Conservation (phyloP, 768 basidiomycete species). For the Tulasnella sp. region DNA sequence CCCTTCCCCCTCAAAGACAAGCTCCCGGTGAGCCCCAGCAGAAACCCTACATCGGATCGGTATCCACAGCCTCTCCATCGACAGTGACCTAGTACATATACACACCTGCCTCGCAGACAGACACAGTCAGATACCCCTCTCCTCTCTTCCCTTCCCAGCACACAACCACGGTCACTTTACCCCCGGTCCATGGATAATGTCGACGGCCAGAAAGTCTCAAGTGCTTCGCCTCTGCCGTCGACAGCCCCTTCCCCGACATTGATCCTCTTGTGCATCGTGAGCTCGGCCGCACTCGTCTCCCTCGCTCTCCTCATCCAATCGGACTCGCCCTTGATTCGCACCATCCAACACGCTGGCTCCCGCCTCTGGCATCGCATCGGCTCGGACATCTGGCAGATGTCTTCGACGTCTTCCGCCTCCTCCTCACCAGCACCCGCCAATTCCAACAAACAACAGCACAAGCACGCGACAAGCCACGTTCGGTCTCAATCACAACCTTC, state of each 20-base stretch:
- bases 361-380: background rate
- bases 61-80: background rate
- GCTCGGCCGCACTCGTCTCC: conserved; percentile 8
- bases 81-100: background rate
- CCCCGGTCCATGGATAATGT: background rate
- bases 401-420: background rate
- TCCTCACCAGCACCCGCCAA: background rate
- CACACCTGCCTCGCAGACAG: background rate
- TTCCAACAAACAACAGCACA: background rate
- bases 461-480: background rate
- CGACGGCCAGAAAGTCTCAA: background rate
- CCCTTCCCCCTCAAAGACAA: background rate
- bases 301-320: conserved; percentile 13
- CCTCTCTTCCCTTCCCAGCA: background rate
- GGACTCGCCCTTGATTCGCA: background rate
- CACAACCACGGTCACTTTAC: background rate
- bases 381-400: background rate
- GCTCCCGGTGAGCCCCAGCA: background rate
- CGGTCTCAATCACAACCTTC: background rate
- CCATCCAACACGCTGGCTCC: conserved; percentile 1
- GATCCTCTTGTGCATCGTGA: conserved; percentile 7
- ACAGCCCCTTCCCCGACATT: conserved; percentile 1
- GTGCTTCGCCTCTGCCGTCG: background rate
- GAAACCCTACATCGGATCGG: background rate
- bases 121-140: background rate